Evolutionary conservation across 805 yeast species (phyloP).

Genomic region (Lachancea meyersii): DNA sequence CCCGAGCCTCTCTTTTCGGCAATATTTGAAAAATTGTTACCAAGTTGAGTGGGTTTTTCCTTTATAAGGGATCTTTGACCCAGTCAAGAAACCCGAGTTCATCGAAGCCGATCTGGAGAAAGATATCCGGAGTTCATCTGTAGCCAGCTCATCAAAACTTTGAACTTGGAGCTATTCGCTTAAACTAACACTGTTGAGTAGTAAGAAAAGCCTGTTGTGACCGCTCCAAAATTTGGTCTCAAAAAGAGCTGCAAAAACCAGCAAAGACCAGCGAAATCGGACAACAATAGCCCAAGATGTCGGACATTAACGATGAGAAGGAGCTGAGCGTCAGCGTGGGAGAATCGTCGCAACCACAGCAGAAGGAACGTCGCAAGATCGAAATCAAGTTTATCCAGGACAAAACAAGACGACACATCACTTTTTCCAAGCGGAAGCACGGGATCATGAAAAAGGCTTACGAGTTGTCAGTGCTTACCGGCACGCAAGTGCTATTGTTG

Average conservation of each 20-base stretch:
- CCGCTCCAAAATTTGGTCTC: not conserved
- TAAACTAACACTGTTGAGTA: no score
- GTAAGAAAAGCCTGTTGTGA: not conserved
- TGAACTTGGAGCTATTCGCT: not conserved
- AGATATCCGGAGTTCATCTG: not conserved
- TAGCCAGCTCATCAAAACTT: not conserved
- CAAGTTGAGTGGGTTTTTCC: constrained; percentile 10
- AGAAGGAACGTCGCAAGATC: constrained; percentile 75
- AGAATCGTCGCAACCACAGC: constrained; percentile 10
- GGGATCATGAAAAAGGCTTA: constrained; percentile 99
- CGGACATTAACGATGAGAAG: constrained; percentile 9
- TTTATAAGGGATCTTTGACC: constrained; percentile 8
- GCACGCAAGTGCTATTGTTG: constrained; percentile 89
- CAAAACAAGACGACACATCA: constrained; percentile 95
- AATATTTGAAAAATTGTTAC: constrained; percentile 7
- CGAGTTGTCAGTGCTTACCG: constrained; percentile 91
- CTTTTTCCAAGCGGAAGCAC: constrained; percentile 96
- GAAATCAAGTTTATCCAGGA: constrained; percentile 97
- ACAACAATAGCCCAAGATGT: constrained; percentile 1
- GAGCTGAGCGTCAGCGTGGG: constrained; percentile 8
- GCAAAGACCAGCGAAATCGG: not conserved
- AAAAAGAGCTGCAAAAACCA: no score
- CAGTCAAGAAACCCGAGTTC: not conserved
- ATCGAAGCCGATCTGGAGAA: not conserved
- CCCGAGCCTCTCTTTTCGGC: constrained; percentile 2